Base-by-base conservation (phyloP, 805 yeast species). In the Maudiozyma barnettii region DNA sequence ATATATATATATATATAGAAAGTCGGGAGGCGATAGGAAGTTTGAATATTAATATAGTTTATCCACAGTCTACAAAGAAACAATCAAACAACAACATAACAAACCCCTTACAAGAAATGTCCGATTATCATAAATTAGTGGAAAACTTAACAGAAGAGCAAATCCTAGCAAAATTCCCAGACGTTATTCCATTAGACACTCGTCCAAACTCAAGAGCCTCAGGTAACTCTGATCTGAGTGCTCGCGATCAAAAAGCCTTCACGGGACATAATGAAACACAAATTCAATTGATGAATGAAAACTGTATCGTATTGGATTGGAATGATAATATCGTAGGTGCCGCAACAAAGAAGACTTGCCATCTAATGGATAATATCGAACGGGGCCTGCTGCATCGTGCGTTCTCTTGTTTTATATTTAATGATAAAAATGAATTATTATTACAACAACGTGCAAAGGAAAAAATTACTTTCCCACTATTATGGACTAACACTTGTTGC, bases 401-500 rank as follows among this genome's bases (percentile, higher is more conserved):
- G 0, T 93, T 93, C 63, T 86, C 96, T 22, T 96, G 90, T n/a
- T 93, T 93, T 58, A 69, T 91, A 46, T 93, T 93, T 72, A 83
- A 89, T 65, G 77, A 77, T 20, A 78, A 85, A 41, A 80, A 81
- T 49, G 75, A 84, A 66, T 74, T 93, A 51, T 73, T 93, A 49
- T 73, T 93, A 55, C 99, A 93, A 70, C 97, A 91, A 70, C 80
- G 99, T 57, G 98, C 99, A 0, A 80, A 81, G 44, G 98, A 93
- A 64, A 93, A 93, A 66, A 93, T 93, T 69, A 93, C 99, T 1
- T 93, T 93, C 67, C 95, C 98, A 0, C 80, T 80, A 49, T 81
- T 90, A 83, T 93, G 99, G 99, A 93, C 99, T 22, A 93, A 93
- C 66, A 93, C 99, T 1, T 93, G 99, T 69, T 93, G 99, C 66